Conservation (phyloP, 805 yeast species). For the Lipomyces orientalis region DNA sequence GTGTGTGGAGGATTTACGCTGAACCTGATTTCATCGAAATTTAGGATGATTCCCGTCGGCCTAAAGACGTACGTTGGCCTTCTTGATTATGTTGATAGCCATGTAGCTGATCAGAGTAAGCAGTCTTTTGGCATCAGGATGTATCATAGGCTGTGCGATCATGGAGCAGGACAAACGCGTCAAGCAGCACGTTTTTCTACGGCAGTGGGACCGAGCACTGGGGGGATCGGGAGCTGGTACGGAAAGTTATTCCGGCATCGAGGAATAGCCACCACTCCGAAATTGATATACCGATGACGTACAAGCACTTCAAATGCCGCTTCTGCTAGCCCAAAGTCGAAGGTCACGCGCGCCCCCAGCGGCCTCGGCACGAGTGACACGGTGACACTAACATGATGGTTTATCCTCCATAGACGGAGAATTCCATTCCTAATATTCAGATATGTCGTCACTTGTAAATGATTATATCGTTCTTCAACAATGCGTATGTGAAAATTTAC, state of each 20-base stretch:
- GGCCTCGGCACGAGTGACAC: slow-evolving; percentile 49
- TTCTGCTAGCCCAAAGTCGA: slow-evolving; percentile 49
- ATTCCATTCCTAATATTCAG: slow-evolving; percentile 52
- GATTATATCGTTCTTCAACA: slow-evolving; percentile 43
- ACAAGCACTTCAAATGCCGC: slow-evolving; percentile 52
- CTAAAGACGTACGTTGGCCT: slow-evolving; percentile 19
- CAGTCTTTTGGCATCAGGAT: slow-evolving; percentile 19
- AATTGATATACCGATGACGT: slow-evolving; percentile 52
- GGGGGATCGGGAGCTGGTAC: slow-evolving; percentile 32
- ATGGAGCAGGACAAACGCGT: slow-evolving; percentile 26
- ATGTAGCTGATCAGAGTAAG: background rate
- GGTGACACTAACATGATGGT: slow-evolving; percentile 48
- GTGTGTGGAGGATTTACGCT: slow-evolving; percentile 10
- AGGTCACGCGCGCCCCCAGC: slow-evolving; percentile 52
- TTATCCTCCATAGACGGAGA: slow-evolving; percentile 50
- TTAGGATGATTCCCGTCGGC: slow-evolving; percentile 16
- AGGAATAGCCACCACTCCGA: slow-evolving; percentile 48
- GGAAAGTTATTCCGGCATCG: slow-evolving; percentile 36
- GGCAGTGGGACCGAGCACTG: slow-evolving; percentile 32
- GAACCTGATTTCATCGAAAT: slow-evolving; percentile 11
- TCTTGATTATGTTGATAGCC: background rate
- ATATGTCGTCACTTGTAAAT: slow-evolving; percentile 50
- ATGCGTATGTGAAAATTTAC: no score
- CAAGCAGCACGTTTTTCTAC: slow-evolving; percentile 17
- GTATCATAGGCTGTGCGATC: slow-evolving; percentile 20